A percentile compares a stretch with the other conserved stretches of the same genome.
These are phyloP conservation scores for Tricladium varicosporioides DNA, from an alignment of 2,329 filamentous ascomycete species.

Conservation along the genomic window DNA sequence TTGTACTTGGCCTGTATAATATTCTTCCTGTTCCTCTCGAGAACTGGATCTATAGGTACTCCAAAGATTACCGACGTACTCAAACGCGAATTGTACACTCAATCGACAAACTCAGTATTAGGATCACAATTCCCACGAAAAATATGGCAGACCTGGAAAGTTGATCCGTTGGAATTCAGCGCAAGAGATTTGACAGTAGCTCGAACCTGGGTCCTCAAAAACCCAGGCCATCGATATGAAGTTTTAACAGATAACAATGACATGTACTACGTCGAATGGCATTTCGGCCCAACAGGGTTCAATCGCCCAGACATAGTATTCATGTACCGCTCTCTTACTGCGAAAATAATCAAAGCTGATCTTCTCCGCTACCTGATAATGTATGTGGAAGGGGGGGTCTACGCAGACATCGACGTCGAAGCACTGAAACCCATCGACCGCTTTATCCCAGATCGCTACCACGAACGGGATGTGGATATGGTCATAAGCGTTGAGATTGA, in stretches of 20 bases:
- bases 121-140: slow-evolving; percentile 53
- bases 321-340: slow-evolving; percentile 56
- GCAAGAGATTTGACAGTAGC: slow-evolving; percentile 57
- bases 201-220: slow-evolving; percentile 61
- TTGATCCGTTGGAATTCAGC: slow-evolving; percentile 62
- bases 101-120: not conserved
- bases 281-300: slow-evolving; percentile 61
- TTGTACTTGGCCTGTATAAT: not conserved
- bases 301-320: slow-evolving; percentile 65
- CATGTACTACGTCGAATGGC: slow-evolving; percentile 60
- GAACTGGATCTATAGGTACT: not conserved
- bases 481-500: slow-evolving; percentile 71
- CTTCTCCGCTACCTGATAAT: slow-evolving; percentile 64
- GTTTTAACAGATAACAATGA: slow-evolving; percentile 59
- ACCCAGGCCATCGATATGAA: slow-evolving; percentile 52
- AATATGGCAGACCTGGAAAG: slow-evolving; percentile 74
- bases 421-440: slow-evolving; percentile 50
- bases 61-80: not conserved
- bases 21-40: not conserved
- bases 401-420: slow-evolving; percentile 59
- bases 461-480: slow-evolving; percentile 65
- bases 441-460: slow-evolving; percentile 63
- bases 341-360: slow-evolving; percentile 65
- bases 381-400: slow-evolving; percentile 60
- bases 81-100: not conserved